Conservation (phyloP, 371 early-diverging fungal genomes). For the Mucor saturninus region DNA sequence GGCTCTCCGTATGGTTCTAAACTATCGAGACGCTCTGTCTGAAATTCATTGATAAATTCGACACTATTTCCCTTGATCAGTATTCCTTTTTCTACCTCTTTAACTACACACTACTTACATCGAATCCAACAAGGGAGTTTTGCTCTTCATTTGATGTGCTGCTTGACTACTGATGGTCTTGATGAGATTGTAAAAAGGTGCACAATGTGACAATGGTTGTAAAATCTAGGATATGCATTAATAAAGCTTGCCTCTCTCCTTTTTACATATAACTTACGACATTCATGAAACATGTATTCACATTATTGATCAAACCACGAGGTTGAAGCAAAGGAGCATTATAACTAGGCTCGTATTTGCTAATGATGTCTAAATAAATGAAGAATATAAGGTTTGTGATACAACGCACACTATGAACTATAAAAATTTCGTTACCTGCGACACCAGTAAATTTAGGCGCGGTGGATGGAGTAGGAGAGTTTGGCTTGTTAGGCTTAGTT, state of each 20-base stretch:
- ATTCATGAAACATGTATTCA: constrained; percentile 98
- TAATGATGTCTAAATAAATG: constrained; percentile 50
- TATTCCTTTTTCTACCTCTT: background rate
- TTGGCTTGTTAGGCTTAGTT: constrained; percentile 24
- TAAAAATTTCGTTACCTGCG: constrained; percentile 31
- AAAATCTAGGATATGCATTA: constrained; percentile 59
- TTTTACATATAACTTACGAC: constrained; percentile 57
- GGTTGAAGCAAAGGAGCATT: constrained; percentile 71
- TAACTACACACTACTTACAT: constrained; percentile 55
- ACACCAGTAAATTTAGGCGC: constrained; percentile 56
- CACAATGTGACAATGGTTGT: constrained; percentile 86
- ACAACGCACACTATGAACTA: background rate
- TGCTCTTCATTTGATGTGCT: constrained; percentile 72
- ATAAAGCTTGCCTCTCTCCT: background rate
- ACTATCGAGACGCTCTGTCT: constrained; percentile 40
- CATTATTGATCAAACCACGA: constrained; percentile 92
- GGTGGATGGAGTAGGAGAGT: constrained; percentile 22
- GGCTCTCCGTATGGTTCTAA: constrained; percentile 70
- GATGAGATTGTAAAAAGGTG: constrained; percentile 88
- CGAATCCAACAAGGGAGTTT: constrained; percentile 84
- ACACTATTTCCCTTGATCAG: constrained; percentile 48
- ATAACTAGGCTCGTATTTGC: constrained; percentile 58
- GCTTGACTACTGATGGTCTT: constrained; percentile 67
- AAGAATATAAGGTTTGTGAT: background rate
- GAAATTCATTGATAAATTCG: constrained; percentile 79